Evolutionary conservation across 2,329 filamentous ascomycete genomes (phyloP).

Genomic region (Camillea tinctor): DNA sequence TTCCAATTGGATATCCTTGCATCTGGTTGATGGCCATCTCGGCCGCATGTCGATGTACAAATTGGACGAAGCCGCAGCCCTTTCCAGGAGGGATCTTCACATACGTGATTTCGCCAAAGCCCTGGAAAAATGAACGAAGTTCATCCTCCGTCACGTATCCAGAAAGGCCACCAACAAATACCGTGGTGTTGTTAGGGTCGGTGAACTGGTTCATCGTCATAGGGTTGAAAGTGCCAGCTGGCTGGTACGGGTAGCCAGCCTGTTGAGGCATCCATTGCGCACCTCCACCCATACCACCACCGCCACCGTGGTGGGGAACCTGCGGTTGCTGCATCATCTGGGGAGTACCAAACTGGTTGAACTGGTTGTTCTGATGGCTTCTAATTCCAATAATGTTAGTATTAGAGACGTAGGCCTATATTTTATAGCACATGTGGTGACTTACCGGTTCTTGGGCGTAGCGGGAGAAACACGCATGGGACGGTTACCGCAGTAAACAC

Average conservation of each 20-base stretch:
- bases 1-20: slow-evolving; percentile 99
- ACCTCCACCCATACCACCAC: slow-evolving; percentile 34
- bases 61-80: slow-evolving; percentile 98
- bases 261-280: slow-evolving; percentile 42
- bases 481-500: slow-evolving; percentile 96
- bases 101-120: slow-evolving; percentile 98
- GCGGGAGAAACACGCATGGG: slow-evolving; percentile 98
- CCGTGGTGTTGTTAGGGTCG: slow-evolving; percentile 98
- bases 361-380: slow-evolving; percentile 42
- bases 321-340: slow-evolving; percentile 40
- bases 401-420: background rate
- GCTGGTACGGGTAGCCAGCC: slow-evolving; percentile 31
- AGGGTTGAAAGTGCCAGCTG: slow-evolving; percentile 47
- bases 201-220: slow-evolving; percentile 96
- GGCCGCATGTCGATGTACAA: slow-evolving; percentile 95
- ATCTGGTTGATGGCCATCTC: slow-evolving; percentile 99
- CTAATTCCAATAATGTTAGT: slow-evolving; percentile 15
- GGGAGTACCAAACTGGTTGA: slow-evolving; percentile 26
- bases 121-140: slow-evolving; percentile 99
- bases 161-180: slow-evolving; percentile 94
- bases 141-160: slow-evolving; percentile 99
- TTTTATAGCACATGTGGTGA: background rate
- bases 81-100: slow-evolving; percentile 99
- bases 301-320: slow-evolving; percentile 39
- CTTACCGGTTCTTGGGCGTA: slow-evolving; percentile 85